Evolutionary conservation across 2,329 filamentous ascomycete genomes (phyloP), one percentile per base, ranked within the genome.

Genomic region (Fusarium sp.): DNA sequence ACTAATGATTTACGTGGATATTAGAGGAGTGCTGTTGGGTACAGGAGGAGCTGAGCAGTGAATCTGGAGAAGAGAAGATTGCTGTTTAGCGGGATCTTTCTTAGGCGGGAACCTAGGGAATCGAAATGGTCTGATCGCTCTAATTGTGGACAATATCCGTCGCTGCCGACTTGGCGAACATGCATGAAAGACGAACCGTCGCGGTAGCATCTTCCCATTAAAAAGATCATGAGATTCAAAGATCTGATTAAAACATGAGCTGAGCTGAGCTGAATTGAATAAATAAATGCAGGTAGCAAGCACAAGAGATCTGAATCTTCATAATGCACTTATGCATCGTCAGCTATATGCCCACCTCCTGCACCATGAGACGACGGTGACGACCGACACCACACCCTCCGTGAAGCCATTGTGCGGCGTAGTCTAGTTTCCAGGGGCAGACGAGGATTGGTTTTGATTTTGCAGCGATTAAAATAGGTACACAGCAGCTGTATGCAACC

Each of bases 161-260:
- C 17, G 71, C 35, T 73, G 57, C 69, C 72, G 69, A 66, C 72
- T 74, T 74, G 72, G 72, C 72, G n/a, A 42, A 32, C 30, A 65
- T 69, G n/a, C 35, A 61, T 59, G 15, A 54, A 56, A 28, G 26
- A 36, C 24, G 13, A 51, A 47, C 59, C 59, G 36, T 44, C 24
- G 24, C 15, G 7, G 53, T 47, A 44, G 30, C n/a, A 53, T 61
- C 18, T 38, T 38, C 45, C 45, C 24, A 12, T 18, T 6, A 41
- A 48, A 60, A 60, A 18, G 18, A 60, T 50, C 42, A 63, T 60
- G 54, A 48, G 50, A 42, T 60, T 53, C 8, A 7, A 54, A 54
- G 45, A 60, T 54, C 45, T 60, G 26, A 35, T 30, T 28, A 26
- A 54, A 14, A 26, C 20, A 8, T 47, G 13, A 47, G 9, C 28